Conservation (phyloP, 495 filamentous ascomycete genomes). For the Hypoxylon subgilvum region DNA sequence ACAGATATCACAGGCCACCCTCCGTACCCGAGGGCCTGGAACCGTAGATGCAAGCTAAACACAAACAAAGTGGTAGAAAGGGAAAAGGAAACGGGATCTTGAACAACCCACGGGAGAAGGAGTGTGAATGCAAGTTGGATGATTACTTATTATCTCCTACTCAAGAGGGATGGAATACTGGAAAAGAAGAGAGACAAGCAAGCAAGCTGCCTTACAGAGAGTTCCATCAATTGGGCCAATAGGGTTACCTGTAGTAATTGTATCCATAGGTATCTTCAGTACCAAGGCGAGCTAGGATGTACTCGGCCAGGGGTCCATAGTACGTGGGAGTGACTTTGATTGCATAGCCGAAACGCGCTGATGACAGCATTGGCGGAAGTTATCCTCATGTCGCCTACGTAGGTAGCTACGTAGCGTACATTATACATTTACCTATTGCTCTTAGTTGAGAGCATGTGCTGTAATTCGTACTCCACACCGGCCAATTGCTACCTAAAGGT, state of each 20-base stretch:
- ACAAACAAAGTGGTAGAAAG: conserved; percentile 13
- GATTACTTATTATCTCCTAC: too few relatives aligned
- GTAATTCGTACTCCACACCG: too few relatives aligned
- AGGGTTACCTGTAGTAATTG: too few relatives aligned
- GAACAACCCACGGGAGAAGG: conserved; percentile 24
- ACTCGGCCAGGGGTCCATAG: conserved; percentile 12
- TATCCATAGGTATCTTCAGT: too few relatives aligned
- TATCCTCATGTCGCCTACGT: neutral
- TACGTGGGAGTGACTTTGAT: conserved; percentile 9
- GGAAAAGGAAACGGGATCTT: conserved; percentile 16
- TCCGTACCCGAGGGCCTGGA: neutral
- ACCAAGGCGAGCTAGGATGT: too few relatives aligned
- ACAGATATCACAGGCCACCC: conserved; percentile 3
- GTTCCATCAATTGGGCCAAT: conserved; percentile 12
- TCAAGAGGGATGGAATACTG: too few relatives aligned
- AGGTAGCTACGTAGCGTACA: neutral
- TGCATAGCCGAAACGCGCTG: conserved; percentile 16
- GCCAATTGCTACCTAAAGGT: too few relatives aligned
- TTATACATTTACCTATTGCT: too few relatives aligned
- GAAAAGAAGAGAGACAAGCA: neutral
- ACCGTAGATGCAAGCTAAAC: neutral
- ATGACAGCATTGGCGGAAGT: neutral
- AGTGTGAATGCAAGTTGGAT: conserved; percentile 29
- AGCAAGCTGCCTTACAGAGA: too few relatives aligned
- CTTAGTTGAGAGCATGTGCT: too few relatives aligned